Percentiles rank a stretch among this genome's conserved stretches.
Evolutionary conservation across 139 green algal species (phyloP).

Genomic region (Volvox reticuliferus): DNA sequence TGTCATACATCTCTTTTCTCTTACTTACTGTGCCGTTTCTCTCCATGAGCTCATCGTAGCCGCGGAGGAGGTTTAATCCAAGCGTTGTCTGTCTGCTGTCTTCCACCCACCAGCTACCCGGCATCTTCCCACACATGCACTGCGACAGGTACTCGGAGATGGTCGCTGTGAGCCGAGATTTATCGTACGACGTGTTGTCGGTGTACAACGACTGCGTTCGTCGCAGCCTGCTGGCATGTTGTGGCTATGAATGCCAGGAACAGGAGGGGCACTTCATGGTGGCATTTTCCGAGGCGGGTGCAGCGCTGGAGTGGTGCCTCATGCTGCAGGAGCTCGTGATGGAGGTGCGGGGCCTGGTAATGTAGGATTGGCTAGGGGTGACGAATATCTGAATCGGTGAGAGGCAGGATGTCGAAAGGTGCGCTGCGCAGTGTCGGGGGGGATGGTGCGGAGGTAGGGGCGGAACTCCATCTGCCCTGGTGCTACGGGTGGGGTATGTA

Average conservation of each 20-base stretch:
- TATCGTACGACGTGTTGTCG: conserved; percentile 45
- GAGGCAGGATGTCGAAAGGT: no score
- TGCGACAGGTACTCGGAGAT: conserved; percentile 54
- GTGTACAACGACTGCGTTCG: conserved; percentile 57
- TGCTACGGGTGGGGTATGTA: no score
- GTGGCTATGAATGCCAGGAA: conserved; percentile 74
- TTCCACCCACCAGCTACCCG: not conserved
- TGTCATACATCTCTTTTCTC: no score
- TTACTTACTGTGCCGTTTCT: no score
- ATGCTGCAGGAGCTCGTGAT: conserved; percentile 70
- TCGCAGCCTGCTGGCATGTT: conserved; percentile 52
- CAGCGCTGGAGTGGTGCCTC: conserved; percentile 73
- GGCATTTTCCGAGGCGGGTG: conserved; percentile 56
- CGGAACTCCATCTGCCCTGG: no score
- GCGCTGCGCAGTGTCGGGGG: not conserved
- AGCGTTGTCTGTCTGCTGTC: no score
- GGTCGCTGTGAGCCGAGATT: conserved; percentile 28
- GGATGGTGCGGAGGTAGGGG: not conserved
- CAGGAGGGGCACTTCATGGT: conserved; percentile 53
- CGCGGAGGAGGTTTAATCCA: no score
- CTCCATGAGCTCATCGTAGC: no score
- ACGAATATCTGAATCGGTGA: not conserved
- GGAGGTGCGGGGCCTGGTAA: conserved; percentile 44
- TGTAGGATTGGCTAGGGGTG: not conserved
- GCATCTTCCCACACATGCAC: not conserved